A percentile compares a stretch with the other conserved stretches of the same genome.
phyloP scores from a whole-genome alignment of 208 protist species.

The Wallacemonas sp. region DNA sequence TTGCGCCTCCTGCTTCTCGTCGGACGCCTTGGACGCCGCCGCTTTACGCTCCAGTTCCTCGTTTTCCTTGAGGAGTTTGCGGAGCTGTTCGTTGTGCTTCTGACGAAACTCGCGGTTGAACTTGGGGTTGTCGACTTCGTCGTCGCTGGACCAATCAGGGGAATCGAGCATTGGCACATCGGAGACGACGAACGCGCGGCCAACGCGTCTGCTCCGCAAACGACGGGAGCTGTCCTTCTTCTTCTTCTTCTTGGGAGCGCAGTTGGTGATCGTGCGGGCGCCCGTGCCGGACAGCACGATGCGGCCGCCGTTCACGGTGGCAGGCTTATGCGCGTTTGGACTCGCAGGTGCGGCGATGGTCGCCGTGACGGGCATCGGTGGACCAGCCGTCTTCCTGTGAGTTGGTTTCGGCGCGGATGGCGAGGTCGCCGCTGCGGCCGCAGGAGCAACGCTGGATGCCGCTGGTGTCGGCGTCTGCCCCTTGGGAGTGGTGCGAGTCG shows the following conservation, averaged over 20 bases:
- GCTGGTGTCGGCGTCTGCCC: too few relatives aligned
- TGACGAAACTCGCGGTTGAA: slow-evolving; percentile 45
- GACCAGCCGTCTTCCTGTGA: too few relatives aligned
- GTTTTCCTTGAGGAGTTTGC: slow-evolving; percentile 20
- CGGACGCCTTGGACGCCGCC: neutral
- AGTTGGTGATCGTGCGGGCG: neutral
- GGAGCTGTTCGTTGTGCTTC: slow-evolving; percentile 9
- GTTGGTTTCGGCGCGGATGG: neutral
- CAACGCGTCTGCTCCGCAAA: neutral
- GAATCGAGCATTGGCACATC: slow-evolving; percentile 40
- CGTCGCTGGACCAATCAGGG: slow-evolving; percentile 46
- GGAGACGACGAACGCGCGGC: slow-evolving; percentile 17
- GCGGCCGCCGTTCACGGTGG: too few relatives aligned
- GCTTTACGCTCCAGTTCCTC: slow-evolving; percentile 10
- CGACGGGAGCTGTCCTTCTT: neutral
- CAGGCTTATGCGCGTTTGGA: too few relatives aligned
- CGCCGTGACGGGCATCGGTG: neutral
- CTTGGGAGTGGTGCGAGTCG: neutral
- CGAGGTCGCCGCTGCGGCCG: neutral
- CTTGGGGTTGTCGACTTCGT: slow-evolving; percentile 48
- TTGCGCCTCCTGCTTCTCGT: too few relatives aligned
- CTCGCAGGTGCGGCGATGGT: too few relatives aligned
- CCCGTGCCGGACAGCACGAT: neutral
- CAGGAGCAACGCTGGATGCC: neutral
- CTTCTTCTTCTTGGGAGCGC: neutral